These are phyloP conservation scores for Telopea speciosissima DNA, from an alignment of 177 flowering plant genomes.

Conservation along the genomic window DNA sequence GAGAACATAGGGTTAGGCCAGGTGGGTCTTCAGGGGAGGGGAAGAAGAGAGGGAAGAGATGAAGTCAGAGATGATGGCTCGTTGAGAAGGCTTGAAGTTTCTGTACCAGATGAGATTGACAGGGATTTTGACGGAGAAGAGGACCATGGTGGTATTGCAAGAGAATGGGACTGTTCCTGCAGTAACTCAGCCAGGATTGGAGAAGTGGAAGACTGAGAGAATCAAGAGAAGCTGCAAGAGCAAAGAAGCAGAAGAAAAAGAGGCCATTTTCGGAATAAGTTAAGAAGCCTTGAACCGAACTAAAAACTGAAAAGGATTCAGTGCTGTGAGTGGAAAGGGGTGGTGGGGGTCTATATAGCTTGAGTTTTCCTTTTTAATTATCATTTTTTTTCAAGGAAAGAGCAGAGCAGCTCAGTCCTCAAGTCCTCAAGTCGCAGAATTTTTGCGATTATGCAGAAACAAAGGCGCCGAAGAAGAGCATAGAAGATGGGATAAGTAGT, in stretches of 20 bases:
- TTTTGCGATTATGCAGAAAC: too few relatives aligned
- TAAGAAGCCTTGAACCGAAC: too few relatives aligned
- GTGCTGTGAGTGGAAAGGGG: too few relatives aligned
- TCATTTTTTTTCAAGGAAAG: too few relatives aligned
- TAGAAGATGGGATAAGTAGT: too few relatives aligned
- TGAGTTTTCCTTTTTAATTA: too few relatives aligned
- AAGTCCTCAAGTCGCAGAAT: too few relatives aligned
- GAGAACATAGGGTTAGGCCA: constrained; percentile 38
- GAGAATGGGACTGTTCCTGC: constrained; percentile 26
- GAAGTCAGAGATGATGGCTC: constrained; percentile 54
- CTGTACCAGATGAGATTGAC: constrained; percentile 66
- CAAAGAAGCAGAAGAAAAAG: background rate
- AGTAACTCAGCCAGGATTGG: constrained; percentile 25
- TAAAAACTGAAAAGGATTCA: too few relatives aligned
- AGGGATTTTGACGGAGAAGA: constrained; percentile 29
- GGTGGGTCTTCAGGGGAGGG: background rate
- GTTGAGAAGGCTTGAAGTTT: constrained; percentile 48
- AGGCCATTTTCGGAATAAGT: constrained; percentile 2
- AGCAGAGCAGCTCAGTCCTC: too few relatives aligned
- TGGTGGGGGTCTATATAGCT: too few relatives aligned
- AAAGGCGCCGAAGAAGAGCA: too few relatives aligned
- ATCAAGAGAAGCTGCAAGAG: constrained; percentile 2
- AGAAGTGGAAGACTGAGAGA: constrained; percentile 11
- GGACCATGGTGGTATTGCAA: constrained; percentile 32
- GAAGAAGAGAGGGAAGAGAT: constrained; percentile 35